Evolutionary conservation across 2,329 filamentous ascomycete genomes (phyloP).

Genomic region (Xylariaceae sp.): DNA sequence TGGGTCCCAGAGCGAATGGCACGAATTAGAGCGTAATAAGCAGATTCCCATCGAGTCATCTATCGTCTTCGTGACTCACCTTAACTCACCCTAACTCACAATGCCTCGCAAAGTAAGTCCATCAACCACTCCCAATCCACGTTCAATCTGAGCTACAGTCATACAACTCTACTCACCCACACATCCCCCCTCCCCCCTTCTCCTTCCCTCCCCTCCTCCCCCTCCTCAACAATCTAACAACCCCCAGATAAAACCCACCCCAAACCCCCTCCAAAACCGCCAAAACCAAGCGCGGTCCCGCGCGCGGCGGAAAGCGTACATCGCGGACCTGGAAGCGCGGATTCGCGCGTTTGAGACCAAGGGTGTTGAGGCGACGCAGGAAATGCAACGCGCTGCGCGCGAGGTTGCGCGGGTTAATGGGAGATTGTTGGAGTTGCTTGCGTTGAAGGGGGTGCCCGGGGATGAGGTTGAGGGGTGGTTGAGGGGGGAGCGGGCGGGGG

Average conservation of each 20-base stretch:
- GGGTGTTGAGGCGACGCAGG: conserved; percentile 47
- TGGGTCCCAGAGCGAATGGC: too few species aligned
- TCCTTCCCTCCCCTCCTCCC: too few species aligned
- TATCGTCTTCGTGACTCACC: too few species aligned
- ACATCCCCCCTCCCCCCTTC: not conserved
- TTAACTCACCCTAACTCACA: not conserved
- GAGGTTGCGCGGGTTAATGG: conserved; percentile 46
- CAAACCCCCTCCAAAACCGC: conserved; percentile 29
- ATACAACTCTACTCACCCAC: too few species aligned
- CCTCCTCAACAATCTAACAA: not conserved
- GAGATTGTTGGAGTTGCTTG: conserved; percentile 40
- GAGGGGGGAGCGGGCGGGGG: not conserved
- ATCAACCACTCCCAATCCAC: too few species aligned
- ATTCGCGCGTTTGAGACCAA: too few species aligned
- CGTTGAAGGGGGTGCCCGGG: conserved; percentile 35
- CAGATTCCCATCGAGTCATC: too few species aligned
- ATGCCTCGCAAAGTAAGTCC: conserved; percentile 17
- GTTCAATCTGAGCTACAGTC: too few species aligned
- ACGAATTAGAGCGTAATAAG: too few species aligned
- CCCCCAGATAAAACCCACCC: conserved; percentile 6
- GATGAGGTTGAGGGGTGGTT: conserved; percentile 38
- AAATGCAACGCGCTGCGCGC: conserved; percentile 50
- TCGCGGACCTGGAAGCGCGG: conserved; percentile 43
- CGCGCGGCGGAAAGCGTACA: conserved; percentile 46
- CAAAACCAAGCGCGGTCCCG: conserved; percentile 51